phyloP scores from a whole-genome alignment of 352 stramenopile species.

The Phytophthora sp. region DNA sequence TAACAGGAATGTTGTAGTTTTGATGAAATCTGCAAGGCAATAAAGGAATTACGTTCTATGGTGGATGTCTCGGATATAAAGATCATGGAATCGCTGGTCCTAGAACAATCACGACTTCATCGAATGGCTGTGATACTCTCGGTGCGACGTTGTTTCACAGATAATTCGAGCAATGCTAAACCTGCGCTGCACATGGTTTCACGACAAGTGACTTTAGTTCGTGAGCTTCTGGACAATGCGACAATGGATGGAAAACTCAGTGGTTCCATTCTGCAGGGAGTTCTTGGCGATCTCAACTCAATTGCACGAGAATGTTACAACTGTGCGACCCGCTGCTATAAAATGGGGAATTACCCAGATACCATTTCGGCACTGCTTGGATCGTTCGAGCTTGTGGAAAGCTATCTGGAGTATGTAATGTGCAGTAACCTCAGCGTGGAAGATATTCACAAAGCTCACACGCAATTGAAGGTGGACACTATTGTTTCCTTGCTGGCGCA shows the following conservation, averaged over 20 bases:
- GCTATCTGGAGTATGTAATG: slow-evolving; percentile 73
- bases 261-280: slow-evolving; percentile 36
- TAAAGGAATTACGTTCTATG: slow-evolving; percentile 30
- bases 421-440: slow-evolving; percentile 39
- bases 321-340: slow-evolving; percentile 59
- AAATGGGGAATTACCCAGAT: slow-evolving; percentile 43
- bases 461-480: slow-evolving; percentile 60
- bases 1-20: slow-evolving; percentile 42
- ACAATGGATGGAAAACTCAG: slow-evolving; percentile 35
- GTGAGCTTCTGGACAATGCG: slow-evolving; percentile 48
- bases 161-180: slow-evolving; percentile 1
- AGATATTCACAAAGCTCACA: slow-evolving; percentile 48
- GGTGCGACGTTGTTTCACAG: slow-evolving; percentile 17
- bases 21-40: slow-evolving; percentile 30
- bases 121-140: slow-evolving; percentile 49
- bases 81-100: slow-evolving; percentile 34
- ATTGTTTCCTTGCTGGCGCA: slow-evolving; percentile 65
- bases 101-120: slow-evolving; percentile 54
- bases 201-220: slow-evolving; percentile 37
- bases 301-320: slow-evolving; percentile 71
- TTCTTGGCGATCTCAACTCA: slow-evolving; percentile 63
- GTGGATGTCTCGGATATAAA: slow-evolving; percentile 16
- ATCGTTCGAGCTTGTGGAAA: slow-evolving; percentile 59
- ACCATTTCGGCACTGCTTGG: slow-evolving; percentile 50
- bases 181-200: slow-evolving; percentile 23